Percentiles rank a stretch among this genome's conserved stretches.
Conservation (phyloP, 139 green algal species). For the Coccomyxa sp. region DNA sequence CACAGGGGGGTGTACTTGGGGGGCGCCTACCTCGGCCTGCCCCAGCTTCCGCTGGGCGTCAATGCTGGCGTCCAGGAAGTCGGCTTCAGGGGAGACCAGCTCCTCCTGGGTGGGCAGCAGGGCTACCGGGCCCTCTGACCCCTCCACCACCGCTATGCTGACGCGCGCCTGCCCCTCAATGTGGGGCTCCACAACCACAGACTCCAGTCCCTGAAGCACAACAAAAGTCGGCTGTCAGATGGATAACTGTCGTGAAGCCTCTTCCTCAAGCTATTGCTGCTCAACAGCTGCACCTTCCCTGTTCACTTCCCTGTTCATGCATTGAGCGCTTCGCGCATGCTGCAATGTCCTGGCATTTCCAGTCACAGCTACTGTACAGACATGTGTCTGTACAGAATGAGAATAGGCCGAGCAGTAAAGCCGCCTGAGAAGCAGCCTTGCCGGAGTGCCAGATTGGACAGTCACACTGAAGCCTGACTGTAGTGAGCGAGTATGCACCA, state of each 20-base stretch:
- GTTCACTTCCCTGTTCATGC: neutral
- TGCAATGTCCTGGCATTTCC: neutral
- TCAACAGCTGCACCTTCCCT: neutral
- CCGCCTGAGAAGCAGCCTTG: neutral
- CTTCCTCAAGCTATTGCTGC: too few species aligned
- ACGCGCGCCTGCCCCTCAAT: neutral
- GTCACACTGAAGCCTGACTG: neutral
- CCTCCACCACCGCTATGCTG: neutral
- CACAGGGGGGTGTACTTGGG: constrained; percentile 15
- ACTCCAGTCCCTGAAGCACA: neutral
- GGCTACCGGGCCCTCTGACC: constrained; percentile 36
- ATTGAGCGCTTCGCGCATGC: neutral
- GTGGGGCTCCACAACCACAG: neutral
- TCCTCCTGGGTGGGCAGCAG: constrained; percentile 59
- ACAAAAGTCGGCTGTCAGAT: neutral
- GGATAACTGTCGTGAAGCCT: too few species aligned
- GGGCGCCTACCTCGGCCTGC: constrained; percentile 7
- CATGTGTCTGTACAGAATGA: neutral
- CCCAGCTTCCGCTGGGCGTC: constrained; percentile 44
- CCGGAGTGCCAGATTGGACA: neutral
- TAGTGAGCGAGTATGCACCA: neutral
- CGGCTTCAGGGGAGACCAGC: constrained; percentile 12
- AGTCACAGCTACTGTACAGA: neutral
- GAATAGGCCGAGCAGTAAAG: neutral
- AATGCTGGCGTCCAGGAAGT: constrained; percentile 12